These are phyloP conservation scores for Aspergillus pseudotamarii DNA, from an alignment of 2,329 filamentous ascomycete species.

Conservation along the genomic window DNA sequence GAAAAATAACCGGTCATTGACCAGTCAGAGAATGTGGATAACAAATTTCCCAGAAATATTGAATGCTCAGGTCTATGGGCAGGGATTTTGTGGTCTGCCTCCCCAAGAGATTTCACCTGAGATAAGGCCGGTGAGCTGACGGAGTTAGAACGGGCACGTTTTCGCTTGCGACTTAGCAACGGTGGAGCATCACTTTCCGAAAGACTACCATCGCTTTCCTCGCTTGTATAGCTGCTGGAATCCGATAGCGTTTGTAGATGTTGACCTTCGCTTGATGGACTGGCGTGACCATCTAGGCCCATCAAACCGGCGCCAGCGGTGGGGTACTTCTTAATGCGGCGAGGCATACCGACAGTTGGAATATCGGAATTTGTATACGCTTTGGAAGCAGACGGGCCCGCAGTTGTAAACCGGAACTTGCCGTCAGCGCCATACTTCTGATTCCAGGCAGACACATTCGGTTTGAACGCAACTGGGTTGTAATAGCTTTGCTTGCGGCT, in stretches of 20 bases:
- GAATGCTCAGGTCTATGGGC: conserved; percentile 33
- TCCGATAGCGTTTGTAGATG: conserved; percentile 27
- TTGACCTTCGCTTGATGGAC: conserved; percentile 13
- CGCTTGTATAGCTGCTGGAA: conserved; percentile 30
- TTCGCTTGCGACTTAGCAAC: conserved; percentile 34
- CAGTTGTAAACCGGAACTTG: conserved; percentile 45
- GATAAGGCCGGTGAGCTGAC: conserved; percentile 33
- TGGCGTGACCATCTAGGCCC: conserved; percentile 9
- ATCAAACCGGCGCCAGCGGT: conserved; percentile 3
- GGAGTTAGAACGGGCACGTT: conserved; percentile 37
- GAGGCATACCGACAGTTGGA: conserved; percentile 43
- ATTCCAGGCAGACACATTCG: conserved; percentile 51
- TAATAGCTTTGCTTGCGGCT: conserved; percentile 49
- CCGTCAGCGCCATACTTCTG: conserved; percentile 56
- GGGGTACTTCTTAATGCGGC: conserved; percentile 18
- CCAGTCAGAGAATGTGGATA: conserved; percentile 45
- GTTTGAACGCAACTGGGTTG: conserved; percentile 55
- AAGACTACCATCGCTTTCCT: conserved; percentile 31
- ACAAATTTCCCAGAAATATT: conserved; percentile 41
- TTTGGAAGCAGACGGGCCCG: conserved; percentile 8
- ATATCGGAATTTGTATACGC: conserved; percentile 27
- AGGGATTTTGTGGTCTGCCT: conserved; percentile 22
- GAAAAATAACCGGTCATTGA: conserved; percentile 44
- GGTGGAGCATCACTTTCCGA: conserved; percentile 26
- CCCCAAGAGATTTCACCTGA: conserved; percentile 27